Conservation (phyloP, 1,284 basidiomycete genomes). For the Rhodotorula mucilaginosa region DNA sequence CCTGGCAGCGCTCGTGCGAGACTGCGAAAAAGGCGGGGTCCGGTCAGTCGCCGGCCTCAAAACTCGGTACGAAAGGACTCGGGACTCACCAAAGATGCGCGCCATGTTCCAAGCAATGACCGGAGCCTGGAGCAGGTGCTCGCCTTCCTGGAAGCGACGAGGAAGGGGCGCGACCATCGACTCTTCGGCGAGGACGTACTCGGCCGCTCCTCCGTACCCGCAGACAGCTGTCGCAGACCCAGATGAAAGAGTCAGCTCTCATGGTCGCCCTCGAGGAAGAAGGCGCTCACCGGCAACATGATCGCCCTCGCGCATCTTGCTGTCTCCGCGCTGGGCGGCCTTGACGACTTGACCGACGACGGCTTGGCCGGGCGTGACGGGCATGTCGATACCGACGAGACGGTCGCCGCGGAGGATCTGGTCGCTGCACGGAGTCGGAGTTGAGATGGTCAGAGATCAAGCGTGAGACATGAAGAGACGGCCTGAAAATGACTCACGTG, state of each 20-base stretch:
- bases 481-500: slow-evolving; percentile 4
- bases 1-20: slow-evolving; percentile 13
- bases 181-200: slow-evolving; percentile 19
- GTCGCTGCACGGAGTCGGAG: slow-evolving; percentile 10
- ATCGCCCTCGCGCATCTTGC: slow-evolving; percentile 71
- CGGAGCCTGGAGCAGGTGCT: not conserved
- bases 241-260: not conserved
- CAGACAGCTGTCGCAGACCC: slow-evolving; percentile 5
- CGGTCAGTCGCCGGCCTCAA: not conserved
- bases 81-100: slow-evolving; percentile 2
- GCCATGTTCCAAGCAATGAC: not conserved
- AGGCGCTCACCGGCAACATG: slow-evolving; percentile 45
- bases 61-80: no score
- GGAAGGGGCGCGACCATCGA: slow-evolving; percentile 4
- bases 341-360: slow-evolving; percentile 19
- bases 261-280: not conserved
- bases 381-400: slow-evolving; percentile 4
- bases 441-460: not conserved
- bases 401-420: slow-evolving; percentile 17
- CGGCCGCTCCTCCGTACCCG: slow-evolving; percentile 13
- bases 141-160: slow-evolving; percentile 4
- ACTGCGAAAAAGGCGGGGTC: not conserved
- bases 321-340: slow-evolving; percentile 52
- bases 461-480: not conserved
- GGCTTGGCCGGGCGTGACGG: slow-evolving; percentile 15